phyloP scores from a whole-genome alignment of 306 rosid species.

The Quercus glauca region DNA sequence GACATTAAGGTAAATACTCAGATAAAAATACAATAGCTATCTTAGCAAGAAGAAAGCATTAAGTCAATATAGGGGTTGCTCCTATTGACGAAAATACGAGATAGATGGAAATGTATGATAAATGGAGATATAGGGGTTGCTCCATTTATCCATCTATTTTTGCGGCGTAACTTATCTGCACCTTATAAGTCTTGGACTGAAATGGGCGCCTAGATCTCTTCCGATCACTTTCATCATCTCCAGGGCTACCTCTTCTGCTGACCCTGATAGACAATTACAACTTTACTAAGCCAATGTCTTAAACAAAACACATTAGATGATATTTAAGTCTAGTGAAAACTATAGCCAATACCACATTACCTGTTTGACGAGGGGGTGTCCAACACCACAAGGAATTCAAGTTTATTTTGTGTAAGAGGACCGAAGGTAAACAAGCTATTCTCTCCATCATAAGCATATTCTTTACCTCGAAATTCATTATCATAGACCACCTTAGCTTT shows the following conservation, averaged over 20 bases:
- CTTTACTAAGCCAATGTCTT: background rate
- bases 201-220: constrained; percentile 33
- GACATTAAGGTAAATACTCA: too few relatives aligned
- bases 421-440: constrained; percentile 32
- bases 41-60: too few relatives aligned
- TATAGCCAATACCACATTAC: background rate
- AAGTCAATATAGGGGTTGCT: too few relatives aligned
- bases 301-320: background rate
- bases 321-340: background rate
- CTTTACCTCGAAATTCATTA: constrained; percentile 5
- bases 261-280: background rate
- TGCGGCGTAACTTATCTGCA: constrained; percentile 26
- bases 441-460: constrained; percentile 46
- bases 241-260: constrained; percentile 16
- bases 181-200: constrained; percentile 25
- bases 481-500: constrained; percentile 24
- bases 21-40: too few relatives aligned
- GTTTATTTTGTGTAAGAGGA: constrained; percentile 10
- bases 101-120: too few relatives aligned
- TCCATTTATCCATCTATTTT: too few relatives aligned
- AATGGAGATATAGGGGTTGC: too few relatives aligned
- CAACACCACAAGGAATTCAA: constrained; percentile 24
- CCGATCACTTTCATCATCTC: background rate
- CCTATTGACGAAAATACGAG: too few relatives aligned
- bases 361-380: constrained; percentile 32